Evolutionary conservation across 768 basidiomycete genomes (phyloP).

Genomic region (Podaxis carcinomalis): DNA sequence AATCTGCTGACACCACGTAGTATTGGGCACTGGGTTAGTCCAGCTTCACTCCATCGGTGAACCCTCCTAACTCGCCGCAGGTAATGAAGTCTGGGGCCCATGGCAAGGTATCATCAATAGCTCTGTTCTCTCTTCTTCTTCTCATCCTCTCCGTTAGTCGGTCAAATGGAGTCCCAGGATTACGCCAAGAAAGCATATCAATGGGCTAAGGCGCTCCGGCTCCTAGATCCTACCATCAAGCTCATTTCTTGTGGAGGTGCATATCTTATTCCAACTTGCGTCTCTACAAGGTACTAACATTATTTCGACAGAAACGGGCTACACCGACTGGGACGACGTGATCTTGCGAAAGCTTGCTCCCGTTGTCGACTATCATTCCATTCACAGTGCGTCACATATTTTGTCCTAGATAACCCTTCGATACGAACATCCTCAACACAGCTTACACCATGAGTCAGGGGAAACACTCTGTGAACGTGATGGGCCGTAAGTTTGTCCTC

Average conservation of each 20-base stretch:
- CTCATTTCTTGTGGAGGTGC: conserved; percentile 51
- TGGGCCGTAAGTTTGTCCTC: conserved; percentile 35
- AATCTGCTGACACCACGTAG: conserved; percentile 9
- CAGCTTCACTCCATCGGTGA: not conserved
- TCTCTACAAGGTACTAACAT: conserved; percentile 13
- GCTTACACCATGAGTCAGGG: conserved; percentile 39
- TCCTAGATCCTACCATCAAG: conserved; percentile 53
- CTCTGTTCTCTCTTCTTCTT: not conserved
- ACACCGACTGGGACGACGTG: conserved; percentile 39
- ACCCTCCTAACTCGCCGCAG: conserved; percentile 24
- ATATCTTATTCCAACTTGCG: conserved; percentile 15
- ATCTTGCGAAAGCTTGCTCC: conserved; percentile 36
- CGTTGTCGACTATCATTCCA: conserved; percentile 47
- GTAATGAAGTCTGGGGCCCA: conserved; percentile 56
- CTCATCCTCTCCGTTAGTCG: conserved; percentile 28
- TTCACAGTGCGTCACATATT: conserved; percentile 28
- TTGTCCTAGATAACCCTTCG: not conserved
- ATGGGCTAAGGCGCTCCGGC: conserved; percentile 57
- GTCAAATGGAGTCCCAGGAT: conserved; percentile 49
- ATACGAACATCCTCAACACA: conserved; percentile 12
- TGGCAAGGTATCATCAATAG: conserved; percentile 36
- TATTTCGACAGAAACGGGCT: conserved; percentile 30
- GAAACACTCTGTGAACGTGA: conserved; percentile 48
- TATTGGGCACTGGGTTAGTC: conserved; percentile 32
- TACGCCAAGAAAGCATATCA: conserved; percentile 53